phyloP scores from a whole-genome alignment of 495 filamentous ascomycete genomes.

The Glonium stellatum region DNA sequence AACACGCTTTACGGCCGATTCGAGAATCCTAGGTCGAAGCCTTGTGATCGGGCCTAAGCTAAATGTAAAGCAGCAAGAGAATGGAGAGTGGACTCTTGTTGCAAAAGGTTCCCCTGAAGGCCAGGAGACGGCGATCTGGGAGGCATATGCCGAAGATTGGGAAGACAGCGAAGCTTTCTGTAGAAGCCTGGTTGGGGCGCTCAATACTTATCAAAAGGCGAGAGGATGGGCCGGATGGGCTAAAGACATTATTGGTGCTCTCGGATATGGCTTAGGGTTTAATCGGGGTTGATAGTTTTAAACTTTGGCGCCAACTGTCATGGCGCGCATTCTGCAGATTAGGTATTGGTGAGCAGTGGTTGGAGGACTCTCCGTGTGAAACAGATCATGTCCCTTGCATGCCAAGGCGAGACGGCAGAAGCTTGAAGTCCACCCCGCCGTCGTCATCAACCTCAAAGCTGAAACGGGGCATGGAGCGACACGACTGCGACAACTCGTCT shows the following conservation, averaged over 20 bases:
- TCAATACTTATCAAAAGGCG: conserved; percentile 42
- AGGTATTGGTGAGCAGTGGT: too few species aligned
- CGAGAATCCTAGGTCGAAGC: conserved; percentile 44
- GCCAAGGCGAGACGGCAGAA: too few species aligned
- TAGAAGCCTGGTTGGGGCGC: conserved; percentile 40
- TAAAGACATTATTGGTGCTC: conserved; percentile 39
- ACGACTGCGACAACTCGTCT: too few species aligned
- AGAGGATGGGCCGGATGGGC: conserved; percentile 47
- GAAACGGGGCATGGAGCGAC: too few species aligned
- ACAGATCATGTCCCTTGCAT: too few species aligned
- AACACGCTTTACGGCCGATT: conserved; percentile 43
- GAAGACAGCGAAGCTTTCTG: conserved; percentile 47
- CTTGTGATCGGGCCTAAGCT: conserved; percentile 51
- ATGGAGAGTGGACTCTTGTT: conserved; percentile 38
- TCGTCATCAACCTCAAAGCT: too few species aligned
- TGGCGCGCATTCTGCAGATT: too few species aligned
- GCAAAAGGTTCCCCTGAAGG: conserved; percentile 26
- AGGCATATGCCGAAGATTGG: conserved; percentile 53
- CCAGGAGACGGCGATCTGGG: conserved; percentile 45
- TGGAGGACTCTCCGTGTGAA: too few species aligned
- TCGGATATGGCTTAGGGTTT: conserved; percentile 12
- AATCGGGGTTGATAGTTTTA: not conserved
- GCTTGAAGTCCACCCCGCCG: too few species aligned
- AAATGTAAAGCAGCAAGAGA: conserved; percentile 32
- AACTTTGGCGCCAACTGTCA: too few species aligned